Evolutionary conservation across 2,329 filamentous ascomycete species (phyloP).

Genomic region (Fusarium sp.): DNA sequence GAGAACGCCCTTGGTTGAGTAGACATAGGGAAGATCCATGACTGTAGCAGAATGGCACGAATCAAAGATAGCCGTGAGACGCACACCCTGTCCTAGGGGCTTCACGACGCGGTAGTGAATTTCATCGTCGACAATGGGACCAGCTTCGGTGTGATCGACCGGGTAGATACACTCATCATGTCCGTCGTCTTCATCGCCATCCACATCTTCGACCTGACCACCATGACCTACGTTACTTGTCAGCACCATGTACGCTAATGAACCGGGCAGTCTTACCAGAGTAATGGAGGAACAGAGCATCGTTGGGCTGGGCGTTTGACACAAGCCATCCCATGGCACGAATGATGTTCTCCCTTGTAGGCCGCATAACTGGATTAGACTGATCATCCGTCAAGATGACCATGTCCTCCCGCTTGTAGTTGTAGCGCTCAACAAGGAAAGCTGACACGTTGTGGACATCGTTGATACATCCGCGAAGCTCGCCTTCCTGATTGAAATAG

Average conservation of each 20-base stretch:
- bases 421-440: conserved; percentile 73
- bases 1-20: conserved; percentile 80
- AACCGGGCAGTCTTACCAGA: conserved; percentile 59
- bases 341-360: conserved; percentile 79
- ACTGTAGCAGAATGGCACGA: conserved; percentile 82
- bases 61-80: conserved; percentile 84
- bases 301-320: conserved; percentile 74
- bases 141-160: conserved; percentile 73
- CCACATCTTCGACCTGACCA: conserved; percentile 75
- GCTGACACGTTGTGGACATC: conserved; percentile 79
- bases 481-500: conserved; percentile 77
- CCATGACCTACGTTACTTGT: conserved; percentile 67
- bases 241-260: background rate
- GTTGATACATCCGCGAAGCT: conserved; percentile 82
- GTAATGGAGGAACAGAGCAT: conserved; percentile 81
- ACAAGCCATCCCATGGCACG: conserved; percentile 81
- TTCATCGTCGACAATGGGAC: conserved; percentile 81
- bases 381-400: conserved; percentile 81
- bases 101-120: conserved; percentile 81
- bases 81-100: conserved; percentile 81
- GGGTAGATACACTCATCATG: conserved; percentile 83
- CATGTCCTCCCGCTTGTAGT: conserved; percentile 82
- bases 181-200: conserved; percentile 81
- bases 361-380: conserved; percentile 72
- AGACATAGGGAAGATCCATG: conserved; percentile 80